Evolutionary conservation across 2,329 filamentous ascomycete species (phyloP).

Genomic region (Trichophyton benhamiae): DNA sequence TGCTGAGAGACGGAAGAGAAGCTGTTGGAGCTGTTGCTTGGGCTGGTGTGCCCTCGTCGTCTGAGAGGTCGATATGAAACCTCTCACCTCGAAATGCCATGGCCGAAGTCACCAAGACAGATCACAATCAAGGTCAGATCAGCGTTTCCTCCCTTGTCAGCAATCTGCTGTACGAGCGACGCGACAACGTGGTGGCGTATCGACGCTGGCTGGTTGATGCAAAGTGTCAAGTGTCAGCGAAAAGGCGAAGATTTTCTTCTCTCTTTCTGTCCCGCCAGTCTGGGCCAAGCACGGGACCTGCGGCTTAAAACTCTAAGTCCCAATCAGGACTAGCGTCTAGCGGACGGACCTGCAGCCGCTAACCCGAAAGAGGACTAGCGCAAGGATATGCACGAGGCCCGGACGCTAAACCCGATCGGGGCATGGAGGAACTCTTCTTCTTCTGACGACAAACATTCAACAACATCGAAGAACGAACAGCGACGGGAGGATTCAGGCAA

Average conservation of each 20-base stretch:
- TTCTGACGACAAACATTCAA: conserved; percentile 4
- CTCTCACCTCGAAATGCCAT: conserved; percentile 48
- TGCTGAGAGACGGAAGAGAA: conserved; percentile 19
- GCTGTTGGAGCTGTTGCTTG: conserved; percentile 25
- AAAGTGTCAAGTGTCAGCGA: not conserved
- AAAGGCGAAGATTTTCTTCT: not conserved
- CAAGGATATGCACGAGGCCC: not conserved
- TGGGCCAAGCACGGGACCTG: conserved; percentile 6
- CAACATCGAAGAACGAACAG: not conserved
- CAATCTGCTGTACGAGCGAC: not conserved
- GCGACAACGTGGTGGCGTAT: not conserved
- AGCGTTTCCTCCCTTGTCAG: not conserved
- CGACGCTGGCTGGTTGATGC: not conserved
- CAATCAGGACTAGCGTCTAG: conserved; percentile 19
- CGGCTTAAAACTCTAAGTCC: conserved; percentile 18
- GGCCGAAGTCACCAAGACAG: conserved; percentile 5
- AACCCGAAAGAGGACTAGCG: conserved; percentile 17
- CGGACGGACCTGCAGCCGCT: conserved; percentile 19
- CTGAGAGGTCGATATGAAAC: conserved; percentile 49
- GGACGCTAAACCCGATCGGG: conserved; percentile 3
- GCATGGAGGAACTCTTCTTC: not conserved
- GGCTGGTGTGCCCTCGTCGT: conserved; percentile 39
- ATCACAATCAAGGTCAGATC: too few relatives aligned
- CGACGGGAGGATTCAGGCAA: not conserved
- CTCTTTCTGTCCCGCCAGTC: not conserved